Base-by-base conservation (phyloP, 2,329 filamentous ascomycete genomes). In the Calonectria pteridis region DNA sequence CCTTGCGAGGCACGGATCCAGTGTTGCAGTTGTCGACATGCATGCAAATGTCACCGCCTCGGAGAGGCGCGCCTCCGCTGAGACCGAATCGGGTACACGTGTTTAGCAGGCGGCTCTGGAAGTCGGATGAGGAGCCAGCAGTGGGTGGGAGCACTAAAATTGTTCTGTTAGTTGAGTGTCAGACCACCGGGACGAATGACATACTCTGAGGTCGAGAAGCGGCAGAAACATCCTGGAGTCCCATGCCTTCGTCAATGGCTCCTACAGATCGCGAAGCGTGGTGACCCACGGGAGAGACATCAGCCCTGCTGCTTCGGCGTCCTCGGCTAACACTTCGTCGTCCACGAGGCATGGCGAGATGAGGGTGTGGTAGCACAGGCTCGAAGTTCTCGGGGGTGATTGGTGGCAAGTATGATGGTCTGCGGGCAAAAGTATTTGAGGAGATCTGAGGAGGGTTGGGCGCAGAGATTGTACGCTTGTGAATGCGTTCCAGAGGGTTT, bases 1-100 rank as follows among this genome's bases (percentile, higher is more conserved):
- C 92, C 84, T 96, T 96, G 62, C 94, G 91, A 29, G 89, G 89
- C 69, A 90, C 88, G 6, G 91, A 91, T 5, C 88, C 88, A 0
- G 91, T 93, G 58, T 90, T 87, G 80, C 92, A 93, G 73, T 89
- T 86, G 1, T 86, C 82, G 20, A 89, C 87, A 75, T 89, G 91
- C 85, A 91, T 89, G 79, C 91, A 93, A 29, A 78, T 81, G 18
- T 83, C 80, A 7, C 82, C 79, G 37, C 82, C 80, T 20, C 78
- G 70, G 16, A 81, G 77, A 51, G 69, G 53, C 26, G 51, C 68
- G 6, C 75, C 74, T 50, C 73, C 72, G 28, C 59, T 37, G 23
- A 80, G 72, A 28, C 74, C 70, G 66, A 77, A 67, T 64, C 58
- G 51, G 72, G 74, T 50, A 64, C 72, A 78, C 20, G 73, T 77